These are phyloP conservation scores for Boechera divaricarpa DNA, from an alignment of 345 rosid genomes.

Conservation along the genomic window DNA sequence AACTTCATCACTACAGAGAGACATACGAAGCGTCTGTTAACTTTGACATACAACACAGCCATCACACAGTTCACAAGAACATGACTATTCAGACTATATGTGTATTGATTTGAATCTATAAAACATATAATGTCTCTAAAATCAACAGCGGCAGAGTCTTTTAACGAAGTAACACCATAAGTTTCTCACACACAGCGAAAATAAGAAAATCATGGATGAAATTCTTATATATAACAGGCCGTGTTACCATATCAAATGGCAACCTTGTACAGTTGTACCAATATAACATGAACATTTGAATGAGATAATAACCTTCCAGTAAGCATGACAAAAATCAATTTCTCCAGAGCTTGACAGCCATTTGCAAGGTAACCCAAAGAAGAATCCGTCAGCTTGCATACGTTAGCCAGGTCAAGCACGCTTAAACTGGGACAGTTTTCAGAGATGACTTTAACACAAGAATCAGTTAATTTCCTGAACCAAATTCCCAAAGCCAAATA, in stretches of 20 bases:
- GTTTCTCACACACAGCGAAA: background rate
- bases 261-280: background rate
- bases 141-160: conserved; percentile 9
- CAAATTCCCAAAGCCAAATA: conserved; percentile 29
- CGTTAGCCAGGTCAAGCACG: conserved; percentile 67
- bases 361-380: conserved; percentile 80
- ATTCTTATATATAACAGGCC: background rate
- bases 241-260: background rate
- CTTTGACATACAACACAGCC: background rate
- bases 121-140: background rate
- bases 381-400: conserved; percentile 77
- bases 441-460: conserved; percentile 71
- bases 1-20: conserved; percentile 73
- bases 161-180: conserved; percentile 3
- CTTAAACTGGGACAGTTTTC: conserved; percentile 63
- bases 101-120: background rate
- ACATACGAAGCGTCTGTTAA: background rate
- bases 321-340: conserved; percentile 50
- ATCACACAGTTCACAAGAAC: conserved; percentile 2
- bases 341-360: conserved; percentile 66
- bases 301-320: background rate
- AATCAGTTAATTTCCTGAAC: conserved; percentile 82
- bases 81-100: background rate
- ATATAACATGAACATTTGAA: background rate
- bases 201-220: background rate